These are phyloP conservation scores for Noccaea caerulescens DNA, from an alignment of 345 rosid species.

Conservation along the genomic window DNA sequence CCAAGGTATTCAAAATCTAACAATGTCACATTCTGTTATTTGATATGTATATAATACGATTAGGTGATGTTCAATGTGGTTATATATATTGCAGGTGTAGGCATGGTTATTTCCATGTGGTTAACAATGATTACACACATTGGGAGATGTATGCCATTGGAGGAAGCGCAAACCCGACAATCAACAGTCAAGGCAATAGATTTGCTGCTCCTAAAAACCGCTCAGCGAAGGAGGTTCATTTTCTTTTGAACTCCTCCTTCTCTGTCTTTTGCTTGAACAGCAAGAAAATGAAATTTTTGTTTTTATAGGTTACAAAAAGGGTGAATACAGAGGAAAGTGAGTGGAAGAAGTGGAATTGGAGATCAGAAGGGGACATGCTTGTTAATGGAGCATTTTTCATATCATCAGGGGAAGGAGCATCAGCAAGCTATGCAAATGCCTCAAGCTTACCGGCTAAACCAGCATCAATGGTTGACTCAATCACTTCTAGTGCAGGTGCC, in stretches of 20 bases:
- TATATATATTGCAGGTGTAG: conserved; percentile 58
- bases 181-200: conserved; percentile 90
- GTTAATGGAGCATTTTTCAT: conserved; percentile 82
- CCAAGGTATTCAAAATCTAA: conserved; percentile 56
- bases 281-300: background rate
- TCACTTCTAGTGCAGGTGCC: conserved; percentile 69
- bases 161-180: conserved; percentile 87
- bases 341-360: conserved; percentile 73
- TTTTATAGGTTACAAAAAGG: conserved; percentile 76
- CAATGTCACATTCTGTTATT: background rate
- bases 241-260: conserved; percentile 11
- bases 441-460: conserved; percentile 81
- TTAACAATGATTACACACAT: conserved; percentile 63
- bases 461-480: conserved; percentile 72
- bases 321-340: conserved; percentile 51
- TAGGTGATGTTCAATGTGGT: background rate
- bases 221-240: conserved; percentile 72
- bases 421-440: conserved; percentile 73
- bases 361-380: conserved; percentile 66
- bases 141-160: conserved; percentile 98
- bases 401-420: conserved; percentile 76
- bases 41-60: background rate
- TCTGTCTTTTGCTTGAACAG: background rate
- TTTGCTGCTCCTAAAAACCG: conserved; percentile 70
- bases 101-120: conserved; percentile 89